A percentile compares a stretch with the other conserved stretches of the same genome.
phyloP scores from a whole-genome alignment of 2,329 filamentous ascomycete genomes.

The Neofusicoccum sp. region DNA sequence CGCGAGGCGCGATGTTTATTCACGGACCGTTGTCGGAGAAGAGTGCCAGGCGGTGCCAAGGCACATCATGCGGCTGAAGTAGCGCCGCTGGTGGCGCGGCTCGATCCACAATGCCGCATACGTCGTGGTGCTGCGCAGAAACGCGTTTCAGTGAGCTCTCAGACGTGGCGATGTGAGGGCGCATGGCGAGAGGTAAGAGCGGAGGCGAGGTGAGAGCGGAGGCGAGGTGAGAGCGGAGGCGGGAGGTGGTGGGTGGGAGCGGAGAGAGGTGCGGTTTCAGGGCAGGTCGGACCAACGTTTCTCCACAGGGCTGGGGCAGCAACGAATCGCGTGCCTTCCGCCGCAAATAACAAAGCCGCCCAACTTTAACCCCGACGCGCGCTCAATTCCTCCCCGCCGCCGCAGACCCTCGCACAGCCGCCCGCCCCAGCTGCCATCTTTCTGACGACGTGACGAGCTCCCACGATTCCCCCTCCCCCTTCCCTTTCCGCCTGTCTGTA shows the following conservation, averaged over 20 bases:
- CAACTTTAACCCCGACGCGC: slow-evolving; percentile 6
- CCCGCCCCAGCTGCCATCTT: not conserved
- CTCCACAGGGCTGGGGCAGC: not conserved
- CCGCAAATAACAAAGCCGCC: slow-evolving; percentile 11
- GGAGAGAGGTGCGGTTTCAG: slow-evolving; percentile 1
- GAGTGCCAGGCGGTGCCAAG: too few species aligned
- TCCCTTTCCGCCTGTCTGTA: not conserved
- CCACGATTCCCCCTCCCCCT: not conserved
- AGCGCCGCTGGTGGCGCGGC: too few species aligned
- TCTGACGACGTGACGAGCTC: slow-evolving; percentile 18
- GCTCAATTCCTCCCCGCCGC: not conserved
- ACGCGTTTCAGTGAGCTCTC: too few species aligned
- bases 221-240: not conserved
- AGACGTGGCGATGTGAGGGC: too few species aligned
- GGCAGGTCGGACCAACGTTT: not conserved
- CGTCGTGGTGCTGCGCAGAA: too few species aligned
- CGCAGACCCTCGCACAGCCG: not conserved
- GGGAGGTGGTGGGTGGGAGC: not conserved
- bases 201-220: not conserved
- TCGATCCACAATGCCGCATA: too few species aligned
- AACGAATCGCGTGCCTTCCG: not conserved
- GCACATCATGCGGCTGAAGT: too few species aligned
- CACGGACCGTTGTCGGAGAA: too few species aligned
- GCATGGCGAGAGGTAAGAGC: not conserved
- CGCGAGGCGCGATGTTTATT: too few species aligned